phyloP scores from a whole-genome alignment of 108 stramenopile species.

The Cyclostephanos tholiformis region DNA sequence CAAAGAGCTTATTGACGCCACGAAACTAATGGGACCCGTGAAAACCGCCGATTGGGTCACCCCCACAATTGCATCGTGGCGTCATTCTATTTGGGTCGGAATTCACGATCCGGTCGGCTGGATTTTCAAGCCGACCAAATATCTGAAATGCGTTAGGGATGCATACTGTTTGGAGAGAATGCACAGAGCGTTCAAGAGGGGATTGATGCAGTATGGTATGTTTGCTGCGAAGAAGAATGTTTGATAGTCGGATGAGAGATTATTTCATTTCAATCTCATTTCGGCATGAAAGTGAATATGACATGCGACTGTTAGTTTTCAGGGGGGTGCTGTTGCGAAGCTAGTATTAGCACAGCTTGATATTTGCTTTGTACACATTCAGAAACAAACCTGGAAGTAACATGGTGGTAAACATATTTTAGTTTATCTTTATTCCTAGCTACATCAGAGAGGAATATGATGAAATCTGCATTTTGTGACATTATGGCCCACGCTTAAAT shows the following conservation, averaged over 20 bases:
- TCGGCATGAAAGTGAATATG: no score
- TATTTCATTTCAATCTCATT: no score
- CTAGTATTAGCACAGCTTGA: no score
- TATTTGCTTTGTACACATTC: no score
- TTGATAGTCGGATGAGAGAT: background rate
- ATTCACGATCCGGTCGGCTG: constrained; percentile 92
- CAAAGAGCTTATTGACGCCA: constrained; percentile 83
- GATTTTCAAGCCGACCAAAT: constrained; percentile 87
- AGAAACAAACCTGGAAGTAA: no score
- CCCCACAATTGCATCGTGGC: constrained; percentile 92
- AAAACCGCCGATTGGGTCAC: constrained; percentile 89
- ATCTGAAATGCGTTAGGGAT: constrained; percentile 89
- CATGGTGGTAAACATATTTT: no score
- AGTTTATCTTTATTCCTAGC: no score
- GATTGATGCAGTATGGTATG: constrained; percentile 98
- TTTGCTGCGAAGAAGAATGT: constrained; percentile 56
- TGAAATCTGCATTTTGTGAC: no score
- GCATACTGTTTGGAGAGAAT: constrained; percentile 94
- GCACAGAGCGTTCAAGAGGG: constrained; percentile 95
- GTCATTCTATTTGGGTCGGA: constrained; percentile 94
- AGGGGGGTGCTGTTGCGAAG: no score
- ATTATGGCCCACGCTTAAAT: no score
- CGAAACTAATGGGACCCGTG: constrained; percentile 85
- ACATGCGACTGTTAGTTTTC: no score
- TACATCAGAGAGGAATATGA: no score